A percentile compares a stretch with the other conserved stretches of the same genome.
Evolutionary conservation across 2,329 filamentous ascomycete genomes (phyloP).

Genomic region (Penicillium sp.): DNA sequence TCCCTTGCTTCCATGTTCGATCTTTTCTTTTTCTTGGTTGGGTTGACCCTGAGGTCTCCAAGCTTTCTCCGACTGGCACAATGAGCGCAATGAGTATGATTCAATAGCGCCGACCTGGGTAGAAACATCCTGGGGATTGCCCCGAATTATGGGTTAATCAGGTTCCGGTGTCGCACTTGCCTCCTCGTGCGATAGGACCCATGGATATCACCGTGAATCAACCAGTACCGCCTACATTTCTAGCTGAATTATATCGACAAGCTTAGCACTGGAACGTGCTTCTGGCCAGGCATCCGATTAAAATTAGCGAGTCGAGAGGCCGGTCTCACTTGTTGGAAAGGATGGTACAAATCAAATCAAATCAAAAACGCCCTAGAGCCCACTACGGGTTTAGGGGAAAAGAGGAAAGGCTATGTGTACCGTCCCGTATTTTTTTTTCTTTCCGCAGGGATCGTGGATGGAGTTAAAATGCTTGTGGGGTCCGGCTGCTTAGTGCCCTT

Average conservation of each 20-base stretch:
- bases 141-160: neutral
- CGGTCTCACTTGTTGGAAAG: conserved; percentile 2
- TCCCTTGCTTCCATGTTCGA: conserved; percentile 6
- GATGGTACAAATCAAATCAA: conserved; percentile 6
- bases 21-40: conserved; percentile 1
- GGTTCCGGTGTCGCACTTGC: neutral
- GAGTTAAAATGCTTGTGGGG: conserved; percentile 8
- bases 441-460: conserved; percentile 19
- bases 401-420: conserved; percentile 2
- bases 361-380: neutral
- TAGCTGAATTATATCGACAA: neutral
- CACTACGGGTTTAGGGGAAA: neutral
- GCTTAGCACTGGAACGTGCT: neutral
- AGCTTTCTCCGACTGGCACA: neutral
- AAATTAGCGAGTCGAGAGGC: neutral
- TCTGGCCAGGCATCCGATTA: neutral
- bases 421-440: conserved; percentile 8
- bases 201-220: neutral
- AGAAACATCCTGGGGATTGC: neutral
- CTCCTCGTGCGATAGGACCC: neutral
- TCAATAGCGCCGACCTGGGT: neutral
- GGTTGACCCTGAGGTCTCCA: no score
- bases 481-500: conserved; percentile 17
- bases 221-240: neutral
- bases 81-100: neutral